Evolutionary conservation across 2,329 filamentous ascomycete species (phyloP), one percentile per base, ranked within the genome.

Genomic region (Verticillium tricorpus): DNA sequence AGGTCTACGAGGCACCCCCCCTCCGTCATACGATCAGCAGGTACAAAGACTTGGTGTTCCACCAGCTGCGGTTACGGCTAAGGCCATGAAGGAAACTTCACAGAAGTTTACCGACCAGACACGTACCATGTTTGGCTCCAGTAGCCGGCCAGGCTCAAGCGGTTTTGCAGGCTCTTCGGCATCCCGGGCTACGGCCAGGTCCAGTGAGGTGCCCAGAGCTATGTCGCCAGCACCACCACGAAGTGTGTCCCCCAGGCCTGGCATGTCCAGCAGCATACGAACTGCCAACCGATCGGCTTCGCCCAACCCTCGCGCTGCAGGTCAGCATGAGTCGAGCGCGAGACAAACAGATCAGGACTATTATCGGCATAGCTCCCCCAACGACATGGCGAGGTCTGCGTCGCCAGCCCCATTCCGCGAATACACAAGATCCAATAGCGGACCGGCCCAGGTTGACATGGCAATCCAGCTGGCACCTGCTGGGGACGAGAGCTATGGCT

Each of bases 11-110:
- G 89, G 88, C 31, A 93, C 91, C 11, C 92, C 93, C 6, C 94
- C 94, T 2, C 94, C 94, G 4, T 92, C 91, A 0, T 98, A 97
- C 70, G 90, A 94, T 63, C 85, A 86, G 56, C 85, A 89, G 58
- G 84, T 92, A 56, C 91, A 90, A 71, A 85, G 91, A 62, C 83
- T 98, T 4, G 95, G 93, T 60, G 91, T 94, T 14, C 96, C 95
- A 2, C 89, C 94, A 62, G 93, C 94, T 2, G 95, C 95, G 1
- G 92, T 96, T 64, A 99, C 96, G 0, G 91, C 92, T 4, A 91
- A 90, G 65, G 92, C 95, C 57, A 99, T 99, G 96, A 92, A 97
- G 71, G 91, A 96, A 74, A 92, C 93, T 4, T 95, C 93, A 0
- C 90, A 96, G 69, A 93, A 93, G 74, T 97, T 94, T 70, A 87